Evolutionary conservation across 371 early-diverging fungal genomes (phyloP), one percentile per base, ranked within the genome.

Genomic region (Apophysomyces elegans): DNA sequence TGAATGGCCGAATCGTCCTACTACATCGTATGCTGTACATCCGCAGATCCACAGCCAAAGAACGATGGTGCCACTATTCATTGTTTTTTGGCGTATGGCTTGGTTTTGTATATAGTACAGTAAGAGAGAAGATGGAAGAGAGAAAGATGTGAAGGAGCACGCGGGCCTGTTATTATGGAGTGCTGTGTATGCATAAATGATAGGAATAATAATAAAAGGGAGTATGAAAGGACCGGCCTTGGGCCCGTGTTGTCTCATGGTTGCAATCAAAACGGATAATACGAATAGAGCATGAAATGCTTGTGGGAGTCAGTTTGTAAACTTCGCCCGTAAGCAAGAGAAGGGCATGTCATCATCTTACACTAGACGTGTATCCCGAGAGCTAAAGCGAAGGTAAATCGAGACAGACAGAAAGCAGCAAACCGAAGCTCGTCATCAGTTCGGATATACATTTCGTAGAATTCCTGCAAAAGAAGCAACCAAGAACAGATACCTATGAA

Each of bases 1-100:
- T 36, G 73, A 68, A 38, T 72, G 73, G 41, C 73, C 73, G 63
- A 68, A 72, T 16, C 73, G 68, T 37, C 73, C 67, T 6, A 72
- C 66, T 7, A 63, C 69, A 18, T 64, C 66, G 60, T 72, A 72
- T 1, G 64, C 57, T 16, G 46, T 21, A 41, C 58, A 57, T 14
- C 36, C 44, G 56, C 16, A 37, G 43, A 37, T n/a, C 26, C 18
- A 59, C 11, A 60, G 21, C 56, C 32, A 14, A 38, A 59, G 37
- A 45, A 35, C 26, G 44, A 39, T 44, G 32, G 47, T 39, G 35
- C 50, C 16, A 18, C 43, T 56, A 18, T 43, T 16, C 12, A 44
- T 57, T 39, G 39, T 36, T 41, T 41, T 62, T 47, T 35, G 8
- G 2, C 4, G 8, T 16, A 26, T 62, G 21, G 32, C 32, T 38